Conservation (phyloP, 805 yeast species). For the Ogataea henricii region DNA sequence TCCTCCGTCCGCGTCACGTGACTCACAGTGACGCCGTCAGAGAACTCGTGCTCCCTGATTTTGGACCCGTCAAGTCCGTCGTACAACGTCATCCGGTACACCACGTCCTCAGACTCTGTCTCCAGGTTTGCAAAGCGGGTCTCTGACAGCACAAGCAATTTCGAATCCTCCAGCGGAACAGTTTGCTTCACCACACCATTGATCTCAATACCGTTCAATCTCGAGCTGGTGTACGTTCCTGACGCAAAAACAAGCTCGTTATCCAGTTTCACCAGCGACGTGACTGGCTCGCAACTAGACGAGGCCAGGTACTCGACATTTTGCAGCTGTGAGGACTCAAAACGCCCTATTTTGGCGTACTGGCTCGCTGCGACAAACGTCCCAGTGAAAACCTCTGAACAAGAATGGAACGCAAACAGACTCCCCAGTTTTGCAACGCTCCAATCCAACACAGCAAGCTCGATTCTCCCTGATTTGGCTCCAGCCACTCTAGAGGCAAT, state of each 20-base stretch:
- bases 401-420: slow-evolving; percentile 1
- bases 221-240: neutral
- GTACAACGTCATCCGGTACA: slow-evolving; percentile 6
- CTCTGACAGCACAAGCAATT: slow-evolving; percentile 11
- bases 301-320: neutral
- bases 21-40: slow-evolving; percentile 14
- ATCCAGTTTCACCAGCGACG: neutral
- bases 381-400: neutral
- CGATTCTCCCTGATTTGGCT: neutral
- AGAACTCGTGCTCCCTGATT: slow-evolving; percentile 18
- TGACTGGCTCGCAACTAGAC: slow-evolving; percentile 4
- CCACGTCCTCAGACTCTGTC: neutral
- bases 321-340: neutral
- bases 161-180: neutral
- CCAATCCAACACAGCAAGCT: slow-evolving; percentile 15
- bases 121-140: slow-evolving; percentile 8
- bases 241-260: neutral
- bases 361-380: slow-evolving; percentile 5
- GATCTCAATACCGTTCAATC: neutral
- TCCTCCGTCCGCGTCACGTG: slow-evolving; percentile 8
- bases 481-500: slow-evolving; percentile 11
- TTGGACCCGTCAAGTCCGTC: neutral
- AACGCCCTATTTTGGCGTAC: neutral
- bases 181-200: slow-evolving; percentile 9
- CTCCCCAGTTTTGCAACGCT: neutral